Percentiles rank a stretch among this genome's conserved stretches.
Evolutionary conservation across 257 asterid species (phyloP).

Genomic region (Fraxinus cuspidata): DNA sequence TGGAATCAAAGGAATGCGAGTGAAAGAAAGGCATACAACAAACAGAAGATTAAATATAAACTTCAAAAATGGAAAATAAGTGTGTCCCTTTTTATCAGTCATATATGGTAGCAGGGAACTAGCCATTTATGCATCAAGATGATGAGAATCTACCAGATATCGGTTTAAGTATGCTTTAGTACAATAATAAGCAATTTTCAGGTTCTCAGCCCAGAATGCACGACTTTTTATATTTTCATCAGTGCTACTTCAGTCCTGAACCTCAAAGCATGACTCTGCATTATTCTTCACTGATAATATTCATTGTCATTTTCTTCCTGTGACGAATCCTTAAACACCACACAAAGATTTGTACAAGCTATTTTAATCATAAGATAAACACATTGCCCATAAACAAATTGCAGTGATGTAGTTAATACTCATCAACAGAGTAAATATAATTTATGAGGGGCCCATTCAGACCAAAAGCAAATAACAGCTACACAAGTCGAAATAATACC

Average conservation of each 20-base stretch:
- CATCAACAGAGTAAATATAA: not conserved
- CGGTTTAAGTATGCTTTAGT: slow-evolving; percentile 1
- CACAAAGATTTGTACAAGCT: not conserved
- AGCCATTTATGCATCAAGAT: not conserved
- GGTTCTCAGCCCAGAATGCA: not conserved
- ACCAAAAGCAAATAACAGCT: slow-evolving; percentile 1
- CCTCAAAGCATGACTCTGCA: slow-evolving; percentile 16
- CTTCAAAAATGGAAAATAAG: slow-evolving; percentile 16
- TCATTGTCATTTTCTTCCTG: not conserved
- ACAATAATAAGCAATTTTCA: slow-evolving; percentile 11
- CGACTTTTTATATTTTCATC: not conserved
- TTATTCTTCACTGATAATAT: not conserved
- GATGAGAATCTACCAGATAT: not conserved
- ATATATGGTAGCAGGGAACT: not conserved
- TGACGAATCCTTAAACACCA: not conserved
- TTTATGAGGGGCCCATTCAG: not conserved
- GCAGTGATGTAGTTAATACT: not conserved
- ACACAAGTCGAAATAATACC: not conserved
- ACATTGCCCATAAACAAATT: not conserved
- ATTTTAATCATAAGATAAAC: slow-evolving; percentile 7
- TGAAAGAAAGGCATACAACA: not conserved
- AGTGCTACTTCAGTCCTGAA: slow-evolving; percentile 5
- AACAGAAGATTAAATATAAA: slow-evolving; percentile 10
- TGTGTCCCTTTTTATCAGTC: not conserved
- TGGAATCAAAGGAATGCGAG: not conserved